These are phyloP conservation scores for Fusarium annulatum DNA, from an alignment of 2,329 filamentous ascomycete genomes.

Conservation along the genomic window DNA sequence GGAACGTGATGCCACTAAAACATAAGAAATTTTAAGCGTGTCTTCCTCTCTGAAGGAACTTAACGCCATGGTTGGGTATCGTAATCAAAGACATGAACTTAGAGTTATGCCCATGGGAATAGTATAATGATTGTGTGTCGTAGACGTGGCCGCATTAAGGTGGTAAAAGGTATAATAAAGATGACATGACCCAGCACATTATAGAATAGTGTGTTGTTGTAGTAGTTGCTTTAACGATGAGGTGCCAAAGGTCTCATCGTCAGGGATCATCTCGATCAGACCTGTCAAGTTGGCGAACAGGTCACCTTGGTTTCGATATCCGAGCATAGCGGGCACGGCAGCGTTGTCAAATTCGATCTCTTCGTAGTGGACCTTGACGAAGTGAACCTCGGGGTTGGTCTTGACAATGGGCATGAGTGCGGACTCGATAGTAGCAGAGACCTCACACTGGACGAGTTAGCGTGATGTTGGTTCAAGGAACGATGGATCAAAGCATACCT, in stretches of 20 bases:
- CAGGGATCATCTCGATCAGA: constrained; percentile 85
- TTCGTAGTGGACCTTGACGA: constrained; percentile 89
- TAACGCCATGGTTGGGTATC: constrained; percentile 41
- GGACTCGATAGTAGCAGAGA: constrained; percentile 81
- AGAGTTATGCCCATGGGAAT: constrained; percentile 15
- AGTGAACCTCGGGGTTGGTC: constrained; percentile 77
- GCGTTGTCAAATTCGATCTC: constrained; percentile 95
- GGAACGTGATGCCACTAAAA: constrained; percentile 13
- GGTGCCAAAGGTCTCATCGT: constrained; percentile 69
- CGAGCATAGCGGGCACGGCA: constrained; percentile 86
- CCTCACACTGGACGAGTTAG: constrained; percentile 71
- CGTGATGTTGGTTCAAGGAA: background rate
- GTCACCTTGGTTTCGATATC: constrained; percentile 87
- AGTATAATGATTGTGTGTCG: constrained; percentile 26
- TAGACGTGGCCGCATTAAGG: constrained; percentile 45
- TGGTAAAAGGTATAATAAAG: constrained; percentile 15
- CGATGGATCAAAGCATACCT: constrained; percentile 66
- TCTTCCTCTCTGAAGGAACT: constrained; percentile 24
- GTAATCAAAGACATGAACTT: constrained; percentile 33
- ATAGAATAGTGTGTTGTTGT: constrained; percentile 64
- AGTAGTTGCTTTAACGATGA: constrained; percentile 65
- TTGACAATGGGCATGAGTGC: constrained; percentile 81
- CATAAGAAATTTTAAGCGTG: constrained; percentile 25
- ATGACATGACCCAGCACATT: constrained; percentile 35
- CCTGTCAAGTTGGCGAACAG: constrained; percentile 91